Conservation (phyloP, 2,329 filamentous ascomycete species). For the Neurospora sp. region DNA sequence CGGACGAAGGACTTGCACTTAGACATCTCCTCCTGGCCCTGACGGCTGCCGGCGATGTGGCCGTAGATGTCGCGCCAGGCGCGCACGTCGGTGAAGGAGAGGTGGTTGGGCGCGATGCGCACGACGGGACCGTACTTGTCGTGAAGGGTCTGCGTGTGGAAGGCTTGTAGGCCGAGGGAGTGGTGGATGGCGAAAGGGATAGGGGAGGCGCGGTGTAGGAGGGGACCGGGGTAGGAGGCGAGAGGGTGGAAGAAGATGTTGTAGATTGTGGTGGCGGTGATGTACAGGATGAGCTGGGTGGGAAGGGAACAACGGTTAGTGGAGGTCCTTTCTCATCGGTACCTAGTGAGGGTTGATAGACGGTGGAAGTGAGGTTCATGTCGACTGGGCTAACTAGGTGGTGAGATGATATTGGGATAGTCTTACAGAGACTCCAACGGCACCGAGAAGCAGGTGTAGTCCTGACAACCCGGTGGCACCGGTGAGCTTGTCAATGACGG, state of each 20-base stretch:
- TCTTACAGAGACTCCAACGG: neutral
- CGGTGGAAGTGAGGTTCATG: neutral
- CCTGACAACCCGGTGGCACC: neutral
- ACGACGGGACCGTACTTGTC: conserved; percentile 29
- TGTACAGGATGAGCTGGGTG: neutral
- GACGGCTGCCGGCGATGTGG: conserved; percentile 7
- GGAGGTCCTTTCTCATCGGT: neutral
- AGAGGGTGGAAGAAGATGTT: conserved; percentile 15
- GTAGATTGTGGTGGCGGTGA: conserved; percentile 1
- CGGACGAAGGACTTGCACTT: neutral
- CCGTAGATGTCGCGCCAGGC: conserved; percentile 32
- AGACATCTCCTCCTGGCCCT: neutral
- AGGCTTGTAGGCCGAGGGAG: conserved; percentile 5
- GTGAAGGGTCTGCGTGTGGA: conserved; percentile 18
- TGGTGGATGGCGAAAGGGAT: conserved; percentile 4
- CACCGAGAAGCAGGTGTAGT: neutral
- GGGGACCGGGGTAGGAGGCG: conserved; percentile 7
- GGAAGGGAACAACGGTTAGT: neutral
- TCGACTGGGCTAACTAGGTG: neutral
- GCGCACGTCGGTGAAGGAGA: conserved; percentile 26
- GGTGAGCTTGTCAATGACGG: neutral
- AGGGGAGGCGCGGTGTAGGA: conserved; percentile 4
- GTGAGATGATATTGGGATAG: neutral
- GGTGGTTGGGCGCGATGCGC: conserved; percentile 28
- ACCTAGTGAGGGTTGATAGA: neutral